Evolutionary conservation across 768 basidiomycete genomes (phyloP).

Genomic region (Austroboletus eburneus): DNA sequence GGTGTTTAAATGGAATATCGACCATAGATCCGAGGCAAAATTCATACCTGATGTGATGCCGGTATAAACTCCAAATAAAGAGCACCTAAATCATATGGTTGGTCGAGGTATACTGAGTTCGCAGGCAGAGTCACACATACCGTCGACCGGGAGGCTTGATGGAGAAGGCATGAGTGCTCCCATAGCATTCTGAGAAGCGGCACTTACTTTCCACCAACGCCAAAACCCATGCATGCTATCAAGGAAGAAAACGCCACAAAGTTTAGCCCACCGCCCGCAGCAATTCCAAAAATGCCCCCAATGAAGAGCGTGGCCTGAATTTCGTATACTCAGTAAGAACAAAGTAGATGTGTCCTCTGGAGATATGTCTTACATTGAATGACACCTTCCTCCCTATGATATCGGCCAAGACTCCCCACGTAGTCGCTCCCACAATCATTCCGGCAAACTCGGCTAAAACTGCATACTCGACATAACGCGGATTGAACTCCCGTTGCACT

Average conservation of each 20-base stretch:
- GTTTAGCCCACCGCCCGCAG: slow-evolving; percentile 43
- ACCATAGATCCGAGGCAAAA: too few species aligned
- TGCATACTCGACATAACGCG: slow-evolving; percentile 41
- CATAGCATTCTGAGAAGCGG: slow-evolving; percentile 12
- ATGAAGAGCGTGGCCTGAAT: slow-evolving; percentile 35
- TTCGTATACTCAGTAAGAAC: too few species aligned
- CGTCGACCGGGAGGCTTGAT: slow-evolving; percentile 42
- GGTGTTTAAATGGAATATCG: too few species aligned
- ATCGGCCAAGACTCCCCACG: slow-evolving; percentile 49
- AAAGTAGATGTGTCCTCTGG: too few species aligned
- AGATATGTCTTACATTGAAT: too few species aligned
- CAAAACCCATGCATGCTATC: slow-evolving; percentile 45
- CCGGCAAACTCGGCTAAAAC: slow-evolving; percentile 46
- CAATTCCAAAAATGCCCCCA: slow-evolving; percentile 47
- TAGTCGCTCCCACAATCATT: slow-evolving; percentile 44
- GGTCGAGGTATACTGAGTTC: neutral
- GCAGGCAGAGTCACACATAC: slow-evolving; percentile 26
- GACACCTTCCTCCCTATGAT: slow-evolving; percentile 44
- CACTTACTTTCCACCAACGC: slow-evolving; percentile 49
- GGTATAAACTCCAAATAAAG: slow-evolving; percentile 45
- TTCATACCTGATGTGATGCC: slow-evolving; percentile 38
- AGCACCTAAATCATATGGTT: slow-evolving; percentile 31
- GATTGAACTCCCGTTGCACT: slow-evolving; percentile 40
- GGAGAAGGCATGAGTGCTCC: neutral
- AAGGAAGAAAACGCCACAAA: slow-evolving; percentile 45